Evolutionary conservation across 148 eudicot species (phyloP).

Genomic region (Nepenthes mirabilis): DNA sequence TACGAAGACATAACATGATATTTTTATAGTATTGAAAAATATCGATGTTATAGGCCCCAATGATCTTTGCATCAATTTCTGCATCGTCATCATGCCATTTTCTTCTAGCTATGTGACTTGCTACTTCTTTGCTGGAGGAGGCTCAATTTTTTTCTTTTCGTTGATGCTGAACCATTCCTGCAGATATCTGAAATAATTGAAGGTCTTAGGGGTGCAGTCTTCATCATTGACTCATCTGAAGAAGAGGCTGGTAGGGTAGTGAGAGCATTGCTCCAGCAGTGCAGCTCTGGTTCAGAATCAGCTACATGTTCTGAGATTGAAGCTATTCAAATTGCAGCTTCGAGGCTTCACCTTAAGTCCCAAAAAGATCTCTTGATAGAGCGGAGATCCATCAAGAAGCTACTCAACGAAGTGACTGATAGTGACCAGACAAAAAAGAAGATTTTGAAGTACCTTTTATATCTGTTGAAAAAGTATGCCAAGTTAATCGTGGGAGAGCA

Average conservation of each 20-base stretch:
- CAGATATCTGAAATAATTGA: constrained; percentile 28
- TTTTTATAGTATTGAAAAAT: too few relatives aligned
- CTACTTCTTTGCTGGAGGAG: background rate
- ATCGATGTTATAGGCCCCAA: too few relatives aligned
- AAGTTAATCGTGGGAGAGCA: constrained; percentile 23
- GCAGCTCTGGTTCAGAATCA: constrained; percentile 12
- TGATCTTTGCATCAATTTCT: too few relatives aligned
- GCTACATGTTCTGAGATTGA: constrained; percentile 20
- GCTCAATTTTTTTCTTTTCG: background rate
- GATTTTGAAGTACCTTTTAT: constrained; percentile 22
- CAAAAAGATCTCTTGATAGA: constrained; percentile 30
- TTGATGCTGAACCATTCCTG: constrained; percentile 4
- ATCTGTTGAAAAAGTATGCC: constrained; percentile 26
- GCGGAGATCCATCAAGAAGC: constrained; percentile 29
- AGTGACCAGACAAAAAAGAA: constrained; percentile 14
- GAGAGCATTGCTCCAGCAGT: constrained; percentile 26
- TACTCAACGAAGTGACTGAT: constrained; percentile 19
- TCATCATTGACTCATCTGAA: constrained; percentile 26
- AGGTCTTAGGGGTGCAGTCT: constrained; percentile 16
- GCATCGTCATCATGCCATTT: too few relatives aligned
- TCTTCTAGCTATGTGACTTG: background rate
- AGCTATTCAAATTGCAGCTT: constrained; percentile 30
- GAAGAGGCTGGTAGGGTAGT: constrained; percentile 38
- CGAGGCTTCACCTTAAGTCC: constrained; percentile 24
- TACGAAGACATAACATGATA: too few relatives aligned